Base-by-base conservation (phyloP, 169 alveolate species). In the Plasmodium cynomolgi region DNA sequence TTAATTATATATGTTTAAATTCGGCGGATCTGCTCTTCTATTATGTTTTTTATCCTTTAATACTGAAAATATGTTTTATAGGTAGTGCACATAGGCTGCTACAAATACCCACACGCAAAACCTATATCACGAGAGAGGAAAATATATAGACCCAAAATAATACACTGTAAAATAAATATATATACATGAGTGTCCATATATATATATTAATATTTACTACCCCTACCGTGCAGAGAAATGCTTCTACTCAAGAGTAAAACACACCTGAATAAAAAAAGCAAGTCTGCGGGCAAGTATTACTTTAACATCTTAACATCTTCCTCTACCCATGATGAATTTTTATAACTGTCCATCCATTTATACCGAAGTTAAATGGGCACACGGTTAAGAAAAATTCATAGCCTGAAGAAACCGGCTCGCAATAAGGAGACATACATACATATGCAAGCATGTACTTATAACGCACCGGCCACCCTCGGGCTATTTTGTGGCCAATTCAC, bases 11-110 rank as follows among this genome's bases (percentile, higher is more conserved):
- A 96, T 97, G 98, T 97, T 96, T 96, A 96, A 96, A 97, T 97
- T 97, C 98, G 94, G 98, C 98, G 98, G 97, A 98, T 97, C 96
- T 85, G 96, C 98, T 96, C 96, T 96, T 97, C 84, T 81, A 92
- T 62, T 81, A 73, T 68, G 34, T 56, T 6, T 75, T 31, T 86
- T 93, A 20, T 13, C 41, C 15, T 15, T 82, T 3, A 23, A 11
- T 50, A 82, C 71, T 41, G 41, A 50, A 50, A 47, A 1, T 11
- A 82, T 47, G 50, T 50, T 68, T 68, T 68, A 68, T 29, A 68
- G 77, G 23, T 33, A 17, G 33, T 82, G 33, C 41, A 68, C 31
- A 13, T 5, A 5, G 77, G 77, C 77, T 68, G 77, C 77, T 11
- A 29, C 77, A 68, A 68, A 68, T 68, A 68, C 77, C 31, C 37